phyloP scores from a whole-genome alignment of 306 rosid genomes.

The Bauhinia variegata region DNA sequence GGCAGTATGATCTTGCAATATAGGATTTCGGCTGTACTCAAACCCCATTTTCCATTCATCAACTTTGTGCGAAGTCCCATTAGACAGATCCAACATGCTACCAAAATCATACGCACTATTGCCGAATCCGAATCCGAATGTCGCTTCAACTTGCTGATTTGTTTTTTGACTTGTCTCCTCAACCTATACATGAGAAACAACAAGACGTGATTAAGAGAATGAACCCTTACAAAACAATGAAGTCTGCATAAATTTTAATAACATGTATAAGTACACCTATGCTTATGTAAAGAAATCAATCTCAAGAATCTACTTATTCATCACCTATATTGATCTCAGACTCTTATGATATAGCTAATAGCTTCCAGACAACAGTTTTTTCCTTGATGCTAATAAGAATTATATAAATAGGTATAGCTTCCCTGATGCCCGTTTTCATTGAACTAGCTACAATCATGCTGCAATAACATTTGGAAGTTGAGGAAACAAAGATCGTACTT shows the following conservation, averaged over 20 bases:
- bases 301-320: too few relatives aligned
- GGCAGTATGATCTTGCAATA: conserved; percentile 32
- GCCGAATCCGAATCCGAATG: conserved; percentile 37
- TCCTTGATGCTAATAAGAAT: conserved; percentile 10
- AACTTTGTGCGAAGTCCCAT: conserved; percentile 44
- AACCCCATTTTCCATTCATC: conserved; percentile 55
- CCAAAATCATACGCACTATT: conserved; percentile 38
- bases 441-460: conserved; percentile 5
- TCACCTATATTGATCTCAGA: conserved; percentile 24
- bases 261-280: conserved; percentile 6
- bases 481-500: conserved; percentile 14
- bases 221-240: not conserved
- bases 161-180: conserved; percentile 44
- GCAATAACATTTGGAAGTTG: conserved; percentile 3
- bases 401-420: conserved; percentile 18
- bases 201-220: conserved; percentile 33
- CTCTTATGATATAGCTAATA: not conserved
- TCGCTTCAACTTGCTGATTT: conserved; percentile 23
- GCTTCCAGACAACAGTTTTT: conserved; percentile 1
- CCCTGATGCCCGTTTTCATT: conserved; percentile 20
- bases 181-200: conserved; percentile 45
- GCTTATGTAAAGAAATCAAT: conserved; percentile 20
- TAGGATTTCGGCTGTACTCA: conserved; percentile 59
- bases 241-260: not conserved
- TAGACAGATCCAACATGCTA: conserved; percentile 43